Evolutionary conservation across 23 red algal species (phyloP), one percentile per base, ranked within the genome.

Genomic region (Pyropia yezoensis): DNA sequence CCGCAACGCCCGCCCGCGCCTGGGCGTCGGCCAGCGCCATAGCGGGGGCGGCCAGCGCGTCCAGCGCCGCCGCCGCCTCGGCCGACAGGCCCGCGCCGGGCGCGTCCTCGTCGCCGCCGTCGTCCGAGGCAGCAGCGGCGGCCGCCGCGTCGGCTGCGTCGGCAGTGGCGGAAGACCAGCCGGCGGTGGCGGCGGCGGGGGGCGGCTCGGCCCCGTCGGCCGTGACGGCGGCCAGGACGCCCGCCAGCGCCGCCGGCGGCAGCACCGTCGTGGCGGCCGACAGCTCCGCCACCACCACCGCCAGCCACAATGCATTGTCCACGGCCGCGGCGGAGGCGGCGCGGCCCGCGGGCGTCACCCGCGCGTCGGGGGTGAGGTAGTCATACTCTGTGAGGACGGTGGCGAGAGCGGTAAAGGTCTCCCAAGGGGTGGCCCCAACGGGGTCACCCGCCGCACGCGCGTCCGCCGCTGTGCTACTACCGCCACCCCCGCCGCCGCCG

Each of bases 141-240:
- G 78, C 75, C n/a, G 72, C 23, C 11, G 73, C 59, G 6, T 58
- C 32, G 20, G 6, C 52, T 25, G 45, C 33, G 20, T 96, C 92
- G 28, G 72, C 76, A 17, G 70, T 55, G 7, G 75, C 63, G 12
- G 92, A 69, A n/a, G 73, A 80, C 16, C 89, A 45, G 25, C 71
- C 56, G n/a, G 81, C 92, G 32, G 81, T 81, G 27, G 87, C 66
- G n/a, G 90, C 63, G 26, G 67, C 57, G 11, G 85, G 84, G 51
- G 74, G 59, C 27, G 70, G 62, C 3, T 57, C 24, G n/a, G 64
- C 65, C 13, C 85, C 57, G n/a, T 53, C 59, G n/a, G 62, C 61
- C 20, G 74, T 56, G 62, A 79, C 45, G 18, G 90, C 21, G 8
- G 76, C 84, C 21, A 89, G 8, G 68, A 18, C 80, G 55, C 27